Base-by-base conservation (phyloP, 768 basidiomycete species). In the Mycena chlorophos region DNA sequence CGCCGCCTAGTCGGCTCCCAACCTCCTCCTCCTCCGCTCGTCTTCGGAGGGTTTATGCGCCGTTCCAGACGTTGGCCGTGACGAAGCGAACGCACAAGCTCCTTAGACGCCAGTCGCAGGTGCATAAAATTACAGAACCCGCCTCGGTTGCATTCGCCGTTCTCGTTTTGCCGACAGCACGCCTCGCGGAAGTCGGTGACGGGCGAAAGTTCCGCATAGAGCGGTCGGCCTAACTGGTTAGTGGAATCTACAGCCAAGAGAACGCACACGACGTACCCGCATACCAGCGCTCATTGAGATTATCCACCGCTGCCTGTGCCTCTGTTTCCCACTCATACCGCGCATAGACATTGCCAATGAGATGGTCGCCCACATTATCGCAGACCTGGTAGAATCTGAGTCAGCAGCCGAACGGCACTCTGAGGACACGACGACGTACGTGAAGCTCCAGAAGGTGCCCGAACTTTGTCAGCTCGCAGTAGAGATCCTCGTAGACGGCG, bases 111-210 rank as follows among this genome's bases (percentile, higher is more conserved):
- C 20, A 93, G 80, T 14, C 92, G 86, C 29, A 98, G 78, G 75
- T 98, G 95, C 93, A 98, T 97, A 68, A 99, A 99, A 72, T 99
- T 98, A 74, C 96, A 98, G 76, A 97, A 98, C 2, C 94, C 94
- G 27, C 96, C 97, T 39, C 97, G 87, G 66, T 96, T 96, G 72
- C 97, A 99, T 73, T 96, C 92, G 6, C 97, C 97, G 64, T 98
- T 90, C 71, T 99, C 97, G 65, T 99, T 98, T 72, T 99, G 97
- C 45, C 97, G 85, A 71, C 97, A 99, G 69, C 97, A 99, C 0
- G 95, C 95, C 74, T 99, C 97, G 48, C 95, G 87, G 71, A 99
- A 99, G 74, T 99, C 97, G 26, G 95, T 98, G 17, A 99, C 97
- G 13, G 97, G 97, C 2, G 93, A 95, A 23, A 99, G 81, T 67